Evolutionary conservation across 2,329 filamentous ascomycete genomes (phyloP).

Genomic region (Apiospora sp.): DNA sequence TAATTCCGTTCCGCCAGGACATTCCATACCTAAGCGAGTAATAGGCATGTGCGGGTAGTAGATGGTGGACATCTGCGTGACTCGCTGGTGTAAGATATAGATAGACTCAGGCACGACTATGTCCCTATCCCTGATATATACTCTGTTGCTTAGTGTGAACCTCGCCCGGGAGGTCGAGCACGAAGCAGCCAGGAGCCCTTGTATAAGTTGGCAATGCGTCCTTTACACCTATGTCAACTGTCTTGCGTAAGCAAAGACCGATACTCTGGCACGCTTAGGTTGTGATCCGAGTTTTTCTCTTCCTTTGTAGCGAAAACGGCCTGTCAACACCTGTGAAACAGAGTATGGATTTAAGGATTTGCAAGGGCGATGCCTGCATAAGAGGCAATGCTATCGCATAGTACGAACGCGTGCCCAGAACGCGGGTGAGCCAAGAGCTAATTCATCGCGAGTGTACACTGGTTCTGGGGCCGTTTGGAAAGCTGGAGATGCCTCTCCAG

Average conservation of each 20-base stretch:
- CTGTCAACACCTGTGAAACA: background rate
- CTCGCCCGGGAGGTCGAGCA: too few species aligned
- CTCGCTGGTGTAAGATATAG: background rate
- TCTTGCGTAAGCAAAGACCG: background rate
- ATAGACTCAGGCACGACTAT: background rate
- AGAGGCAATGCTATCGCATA: slow-evolving; percentile 2
- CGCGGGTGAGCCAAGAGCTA: background rate
- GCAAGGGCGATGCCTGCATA: background rate
- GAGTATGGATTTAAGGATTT: background rate
- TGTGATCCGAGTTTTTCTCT: background rate
- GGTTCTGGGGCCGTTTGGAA: background rate
- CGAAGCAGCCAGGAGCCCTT: background rate
- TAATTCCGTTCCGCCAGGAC: background rate
- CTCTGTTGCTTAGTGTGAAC: slow-evolving; percentile 4
- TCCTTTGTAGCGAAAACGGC: background rate
- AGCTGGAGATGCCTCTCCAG: background rate
- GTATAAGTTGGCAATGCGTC: background rate
- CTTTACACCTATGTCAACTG: background rate
- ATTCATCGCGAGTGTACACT: background rate
- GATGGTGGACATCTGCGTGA: background rate
- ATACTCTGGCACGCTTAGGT: background rate
- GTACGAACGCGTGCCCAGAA: background rate
- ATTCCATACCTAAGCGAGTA: slow-evolving; percentile 6
- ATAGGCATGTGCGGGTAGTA: background rate
- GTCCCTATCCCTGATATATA: background rate